Evolutionary conservation across 495 filamentous ascomycete genomes (phyloP), one percentile per base, ranked within the genome.

Genomic region (Niebla homalea): DNA sequence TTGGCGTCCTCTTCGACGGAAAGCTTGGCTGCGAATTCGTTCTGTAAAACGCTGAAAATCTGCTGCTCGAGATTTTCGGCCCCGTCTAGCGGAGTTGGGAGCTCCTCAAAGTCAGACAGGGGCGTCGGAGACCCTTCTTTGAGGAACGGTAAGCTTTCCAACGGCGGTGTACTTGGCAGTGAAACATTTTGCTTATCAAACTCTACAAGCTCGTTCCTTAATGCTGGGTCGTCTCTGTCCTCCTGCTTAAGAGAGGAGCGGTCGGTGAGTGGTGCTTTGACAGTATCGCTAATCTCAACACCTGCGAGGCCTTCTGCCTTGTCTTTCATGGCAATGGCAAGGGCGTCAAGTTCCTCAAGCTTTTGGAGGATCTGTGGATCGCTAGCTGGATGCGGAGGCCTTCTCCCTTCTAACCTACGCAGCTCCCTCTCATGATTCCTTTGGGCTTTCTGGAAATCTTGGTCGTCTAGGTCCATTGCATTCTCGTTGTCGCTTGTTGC

Each of bases 111-210:
- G 22, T 77, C 71, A 12, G 72, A 74, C 4, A 77, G 52, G 7
- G 73, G 71, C 7, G 71, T 74, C 2, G 64, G 72, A 23, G 74
- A 72, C 0, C 68, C 73, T 3, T 66, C 60, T 15, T 60, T 54
- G 12, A 78, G 54, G 45, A 74, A 78, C 3, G 75, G 75, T 11
- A 78, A 59, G 35, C 52, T 66, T 8, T 74, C 67, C 14, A 76
- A 42, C 20, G 54, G 60, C n/a, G 63, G 63, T 22, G 62, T 66
- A 32, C 25, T 18, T 21, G 44, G 44, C 5, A 52, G 39, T 15
- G 46, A 39, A 36, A n/a, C 32, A 43, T 45, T 19, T 15, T 43
- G 26, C 41, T 19, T 21, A 14, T 26, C 43, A 25, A 49, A 22
- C 29, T 37, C 37, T 18, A 22, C 41, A 12, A 23, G 16, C 11